Base-by-base conservation (phyloP, 2,329 filamentous ascomycete genomes). In the Pyrenophora teres region DNA sequence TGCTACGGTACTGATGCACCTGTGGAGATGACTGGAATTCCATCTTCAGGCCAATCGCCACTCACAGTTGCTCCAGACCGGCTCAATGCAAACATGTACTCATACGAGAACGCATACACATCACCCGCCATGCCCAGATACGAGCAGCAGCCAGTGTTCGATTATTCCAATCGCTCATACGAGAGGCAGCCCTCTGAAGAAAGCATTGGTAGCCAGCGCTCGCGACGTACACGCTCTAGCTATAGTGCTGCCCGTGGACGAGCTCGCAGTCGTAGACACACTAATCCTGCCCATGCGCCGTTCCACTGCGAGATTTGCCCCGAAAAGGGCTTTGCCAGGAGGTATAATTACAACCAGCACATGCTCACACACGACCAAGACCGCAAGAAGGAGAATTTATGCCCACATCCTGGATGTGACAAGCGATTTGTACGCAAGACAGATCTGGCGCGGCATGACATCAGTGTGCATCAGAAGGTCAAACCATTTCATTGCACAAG, bases 281-380 rank as follows among this genome's bases (percentile, higher is more conserved):
- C 62, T 4, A 52, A 63, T 31, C 57, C 54, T 32, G 45, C 48
- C 13, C 45, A 46, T 12, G 56, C 63, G 86, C 62, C 88, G 84
- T 72, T 80, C 83, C 50, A 46, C 57, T 96, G 92, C 68, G 81
- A 85, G 52, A 80, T 86, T 2, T 96, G 92, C 33, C 50, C 50
- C 67, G 86, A 87, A 6, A 90, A 88, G 71, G 82, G 87, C 13
- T 96, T 96, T 70, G 90, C 89, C 59, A 81, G 92, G 56, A 87
- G 85, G 64, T 95, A 93, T 77, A 96, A 96, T 74, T 90, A 87
- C 76, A 92, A 89, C 67, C 88, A 90, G 25, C 92, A 96, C 71
- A 82, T 92, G 81, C 87, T 92, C 67, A 92, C 87, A 1, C 92
- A 96, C 68, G 86, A 94, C 67, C 85, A 89, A 12, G 81, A 83